Percentiles rank a stretch among this genome's conserved stretches.
phyloP scores from a whole-genome alignment of 805 yeast species.

The Kurtzmaniella cleridarum region DNA sequence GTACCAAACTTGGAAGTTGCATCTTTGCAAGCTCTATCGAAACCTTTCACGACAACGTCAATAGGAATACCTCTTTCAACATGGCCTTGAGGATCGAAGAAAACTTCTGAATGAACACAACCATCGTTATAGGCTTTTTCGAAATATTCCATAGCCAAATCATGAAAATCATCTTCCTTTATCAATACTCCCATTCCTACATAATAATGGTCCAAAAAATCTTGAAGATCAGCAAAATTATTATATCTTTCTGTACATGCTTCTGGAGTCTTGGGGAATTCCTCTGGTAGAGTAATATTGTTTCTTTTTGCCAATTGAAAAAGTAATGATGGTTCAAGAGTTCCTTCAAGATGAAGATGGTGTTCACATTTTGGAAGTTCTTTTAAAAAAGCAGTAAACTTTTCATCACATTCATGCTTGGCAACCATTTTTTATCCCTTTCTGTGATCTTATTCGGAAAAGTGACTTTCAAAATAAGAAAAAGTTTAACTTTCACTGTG shows the following conservation, averaged over 20 bases:
- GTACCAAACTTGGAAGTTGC: slow-evolving; percentile 59
- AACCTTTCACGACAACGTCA: slow-evolving; percentile 59
- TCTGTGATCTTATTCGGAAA: no score
- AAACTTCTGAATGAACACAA: slow-evolving; percentile 65
- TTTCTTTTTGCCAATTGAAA: slow-evolving; percentile 68
- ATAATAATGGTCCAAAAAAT: slow-evolving; percentile 73
- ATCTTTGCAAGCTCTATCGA: slow-evolving; percentile 58
- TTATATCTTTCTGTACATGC: slow-evolving; percentile 55
- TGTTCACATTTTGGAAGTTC: slow-evolving; percentile 86
- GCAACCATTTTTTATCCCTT: neutral
- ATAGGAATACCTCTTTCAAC: slow-evolving; percentile 58
- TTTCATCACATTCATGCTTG: slow-evolving; percentile 13
- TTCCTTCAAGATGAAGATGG: slow-evolving; percentile 81
- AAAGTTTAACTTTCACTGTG: no score
- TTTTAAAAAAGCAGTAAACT: slow-evolving; percentile 45
- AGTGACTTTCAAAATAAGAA: no score
- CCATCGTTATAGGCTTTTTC: slow-evolving; percentile 54
- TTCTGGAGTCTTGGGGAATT: slow-evolving; percentile 56
- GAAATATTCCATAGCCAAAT: slow-evolving; percentile 73
- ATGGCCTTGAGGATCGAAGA: slow-evolving; percentile 85
- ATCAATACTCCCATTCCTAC: slow-evolving; percentile 75
- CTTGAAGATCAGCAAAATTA: slow-evolving; percentile 64
- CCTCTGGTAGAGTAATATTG: slow-evolving; percentile 51
- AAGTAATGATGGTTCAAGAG: slow-evolving; percentile 69
- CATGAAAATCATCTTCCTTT: slow-evolving; percentile 66